Percentiles rank a stretch among this genome's conserved stretches.
These are phyloP conservation scores for Cyclotella sp. DNA, from an alignment of 108 stramenopile species.

Conservation along the genomic window DNA sequence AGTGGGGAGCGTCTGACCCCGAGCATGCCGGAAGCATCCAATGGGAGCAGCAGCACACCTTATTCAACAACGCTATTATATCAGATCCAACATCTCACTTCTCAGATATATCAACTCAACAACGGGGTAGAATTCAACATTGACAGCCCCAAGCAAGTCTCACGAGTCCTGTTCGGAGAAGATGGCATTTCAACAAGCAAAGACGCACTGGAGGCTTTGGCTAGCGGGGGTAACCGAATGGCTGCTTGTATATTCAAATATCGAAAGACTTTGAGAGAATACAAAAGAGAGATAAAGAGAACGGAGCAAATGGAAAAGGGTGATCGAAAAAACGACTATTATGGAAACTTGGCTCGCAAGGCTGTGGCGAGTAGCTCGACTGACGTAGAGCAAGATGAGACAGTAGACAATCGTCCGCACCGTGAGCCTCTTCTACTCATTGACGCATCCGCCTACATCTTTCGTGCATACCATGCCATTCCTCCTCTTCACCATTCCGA, in stretches of 20 bases:
- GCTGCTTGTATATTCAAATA: slow-evolving; percentile 48
- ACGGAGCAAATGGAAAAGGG: slow-evolving; percentile 51
- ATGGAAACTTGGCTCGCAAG: slow-evolving; percentile 45
- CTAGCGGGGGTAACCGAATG: slow-evolving; percentile 59
- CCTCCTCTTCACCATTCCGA: slow-evolving; percentile 86
- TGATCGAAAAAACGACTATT: slow-evolving; percentile 51
- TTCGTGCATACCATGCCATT: slow-evolving; percentile 86
- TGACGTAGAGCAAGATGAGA: not conserved
- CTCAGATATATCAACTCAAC: slow-evolving; percentile 57
- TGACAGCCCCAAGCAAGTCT: slow-evolving; percentile 76
- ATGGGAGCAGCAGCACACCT: slow-evolving; percentile 27
- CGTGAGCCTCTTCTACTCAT: slow-evolving; percentile 75
- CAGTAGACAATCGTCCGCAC: not conserved
- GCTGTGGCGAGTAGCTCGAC: slow-evolving; percentile 16
- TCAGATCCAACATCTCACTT: slow-evolving; percentile 39
- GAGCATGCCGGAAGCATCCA: slow-evolving; percentile 25
- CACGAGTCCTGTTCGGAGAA: slow-evolving; percentile 69
- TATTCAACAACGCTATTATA: slow-evolving; percentile 24
- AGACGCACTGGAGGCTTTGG: slow-evolving; percentile 76
- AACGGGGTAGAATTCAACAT: slow-evolving; percentile 68
- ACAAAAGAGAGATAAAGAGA: slow-evolving; percentile 50
- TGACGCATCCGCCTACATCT: slow-evolving; percentile 89
- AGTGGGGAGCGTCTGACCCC: slow-evolving; percentile 2
- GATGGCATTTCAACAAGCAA: slow-evolving; percentile 67
- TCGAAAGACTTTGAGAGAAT: slow-evolving; percentile 47